A percentile compares a stretch with the other conserved stretches of the same genome.
These are phyloP conservation scores for Tripterygium wilfordii DNA, from an alignment of 177 flowering plant genomes.

Conservation along the genomic window DNA sequence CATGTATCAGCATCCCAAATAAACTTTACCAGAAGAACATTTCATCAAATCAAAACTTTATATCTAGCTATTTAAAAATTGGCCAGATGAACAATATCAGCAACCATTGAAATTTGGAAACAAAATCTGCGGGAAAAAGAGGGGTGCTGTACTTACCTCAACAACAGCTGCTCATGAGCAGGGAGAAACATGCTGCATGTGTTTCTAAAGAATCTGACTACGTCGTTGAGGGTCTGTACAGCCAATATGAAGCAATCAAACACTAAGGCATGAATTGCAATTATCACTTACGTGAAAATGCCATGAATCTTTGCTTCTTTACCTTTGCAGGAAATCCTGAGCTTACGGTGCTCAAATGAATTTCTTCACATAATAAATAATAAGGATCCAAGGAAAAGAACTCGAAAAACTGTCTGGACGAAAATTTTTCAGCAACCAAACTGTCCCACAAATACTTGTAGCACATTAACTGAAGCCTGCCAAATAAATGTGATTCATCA, in stretches of 20 bases:
- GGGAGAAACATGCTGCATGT: slow-evolving; percentile 48
- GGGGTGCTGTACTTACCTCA: slow-evolving; percentile 58
- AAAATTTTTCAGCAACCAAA: slow-evolving; percentile 39
- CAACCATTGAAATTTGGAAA: too few species aligned
- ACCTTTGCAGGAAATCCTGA: slow-evolving; percentile 66
- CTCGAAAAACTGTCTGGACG: slow-evolving; percentile 37
- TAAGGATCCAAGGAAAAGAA: slow-evolving; percentile 57
- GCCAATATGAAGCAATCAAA: too few species aligned
- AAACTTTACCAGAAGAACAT: too few species aligned
- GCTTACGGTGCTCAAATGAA: slow-evolving; percentile 30
- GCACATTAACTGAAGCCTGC: slow-evolving; percentile 87
- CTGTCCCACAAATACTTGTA: slow-evolving; percentile 83
- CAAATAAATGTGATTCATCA: too few species aligned
- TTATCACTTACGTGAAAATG: too few species aligned
- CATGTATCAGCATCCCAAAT: too few species aligned
- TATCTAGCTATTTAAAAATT: too few species aligned
- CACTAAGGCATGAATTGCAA: too few species aligned
- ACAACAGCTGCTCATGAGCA: slow-evolving; percentile 55
- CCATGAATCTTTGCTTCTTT: too few species aligned
- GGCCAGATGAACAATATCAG: too few species aligned
- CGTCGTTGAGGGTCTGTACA: slow-evolving; percentile 72
- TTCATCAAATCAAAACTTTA: too few species aligned
- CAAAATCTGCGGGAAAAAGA: too few species aligned
- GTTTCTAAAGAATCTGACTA: slow-evolving; percentile 41
- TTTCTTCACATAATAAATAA: slow-evolving; percentile 42